Percentiles rank a stretch among this genome's conserved stretches.
These are phyloP conservation scores for Mycocentrospora acerina DNA, from an alignment of 2,329 filamentous ascomycete genomes.

Conservation along the genomic window DNA sequence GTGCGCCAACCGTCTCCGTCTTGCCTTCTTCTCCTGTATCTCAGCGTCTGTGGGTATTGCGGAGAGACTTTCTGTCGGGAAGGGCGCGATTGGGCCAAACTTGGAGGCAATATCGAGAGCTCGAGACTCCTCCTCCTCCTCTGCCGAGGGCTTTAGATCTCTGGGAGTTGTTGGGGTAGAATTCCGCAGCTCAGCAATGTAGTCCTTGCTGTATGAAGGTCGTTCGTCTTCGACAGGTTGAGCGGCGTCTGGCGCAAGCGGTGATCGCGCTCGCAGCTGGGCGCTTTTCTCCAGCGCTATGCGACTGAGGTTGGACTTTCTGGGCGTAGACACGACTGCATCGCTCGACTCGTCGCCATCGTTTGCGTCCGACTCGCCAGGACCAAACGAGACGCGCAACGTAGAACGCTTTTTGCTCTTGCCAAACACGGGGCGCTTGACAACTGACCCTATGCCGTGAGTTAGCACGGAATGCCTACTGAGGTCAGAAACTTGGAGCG, in stretches of 20 bases:
- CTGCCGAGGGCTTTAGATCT: slow-evolving; percentile 49
- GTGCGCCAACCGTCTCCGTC: slow-evolving; percentile 76
- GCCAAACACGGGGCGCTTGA: slow-evolving; percentile 54
- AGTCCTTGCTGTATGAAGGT: slow-evolving; percentile 82
- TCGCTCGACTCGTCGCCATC: slow-evolving; percentile 53
- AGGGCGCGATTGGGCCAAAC: slow-evolving; percentile 56
- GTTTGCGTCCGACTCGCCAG: slow-evolving; percentile 54
- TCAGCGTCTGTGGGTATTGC: slow-evolving; percentile 78
- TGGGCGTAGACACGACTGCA: slow-evolving; percentile 61
- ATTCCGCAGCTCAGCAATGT: slow-evolving; percentile 79
- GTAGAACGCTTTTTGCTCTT: slow-evolving; percentile 71
- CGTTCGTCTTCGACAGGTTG: slow-evolving; percentile 62
- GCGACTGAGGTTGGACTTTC: slow-evolving; percentile 63
- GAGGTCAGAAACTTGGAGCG: slow-evolving; percentile 30
- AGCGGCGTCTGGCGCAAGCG: slow-evolving; percentile 53
- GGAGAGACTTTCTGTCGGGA: slow-evolving; percentile 33
- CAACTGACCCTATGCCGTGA: slow-evolving; percentile 49
- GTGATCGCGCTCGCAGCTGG: slow-evolving; percentile 56
- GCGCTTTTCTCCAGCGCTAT: slow-evolving; percentile 69
- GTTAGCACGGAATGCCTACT: slow-evolving; percentile 48
- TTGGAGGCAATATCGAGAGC: slow-evolving; percentile 52
- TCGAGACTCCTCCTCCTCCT: slow-evolving; percentile 49
- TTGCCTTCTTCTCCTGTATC: slow-evolving; percentile 87
- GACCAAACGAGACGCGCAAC: slow-evolving; percentile 76
- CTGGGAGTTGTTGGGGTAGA: slow-evolving; percentile 83